Evolutionary conservation across 2,329 filamentous ascomycete species (phyloP).

Genomic region (Trichophyton verrucosum): DNA sequence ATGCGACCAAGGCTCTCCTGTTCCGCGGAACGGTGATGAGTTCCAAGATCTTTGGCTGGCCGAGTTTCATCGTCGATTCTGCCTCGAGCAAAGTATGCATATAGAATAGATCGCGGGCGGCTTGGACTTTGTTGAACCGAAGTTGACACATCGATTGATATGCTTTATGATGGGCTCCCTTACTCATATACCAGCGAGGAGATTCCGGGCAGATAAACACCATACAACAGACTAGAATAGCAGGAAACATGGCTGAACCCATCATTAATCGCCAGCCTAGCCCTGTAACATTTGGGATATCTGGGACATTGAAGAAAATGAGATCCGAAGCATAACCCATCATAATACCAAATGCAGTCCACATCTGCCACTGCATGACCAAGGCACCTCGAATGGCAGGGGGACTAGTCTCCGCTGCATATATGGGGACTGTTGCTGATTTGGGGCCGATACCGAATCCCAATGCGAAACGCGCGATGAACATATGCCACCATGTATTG

Average conservation of each 20-base stretch:
- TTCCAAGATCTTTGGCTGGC: slow-evolving; percentile 42
- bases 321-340: slow-evolving; percentile 49
- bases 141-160: slow-evolving; percentile 34
- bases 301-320: slow-evolving; percentile 46
- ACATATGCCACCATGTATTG: slow-evolving; percentile 58
- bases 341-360: slow-evolving; percentile 41
- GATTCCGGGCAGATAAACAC: slow-evolving; percentile 53
- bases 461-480: slow-evolving; percentile 58
- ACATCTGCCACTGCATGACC: slow-evolving; percentile 70
- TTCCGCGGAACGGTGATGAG: slow-evolving; percentile 50
- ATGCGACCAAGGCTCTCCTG: slow-evolving; percentile 48
- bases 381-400: slow-evolving; percentile 58
- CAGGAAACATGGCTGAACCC: slow-evolving; percentile 52
- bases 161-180: slow-evolving; percentile 31
- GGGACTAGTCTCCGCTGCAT: slow-evolving; percentile 61
- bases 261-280: slow-evolving; percentile 58
- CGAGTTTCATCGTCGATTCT: slow-evolving; percentile 43
- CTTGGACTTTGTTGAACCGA: slow-evolving; percentile 33
- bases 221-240: slow-evolving; percentile 44
- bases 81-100: slow-evolving; percentile 46
- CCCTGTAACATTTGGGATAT: slow-evolving; percentile 43
- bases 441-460: slow-evolving; percentile 70
- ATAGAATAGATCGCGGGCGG: slow-evolving; percentile 35
- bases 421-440: slow-evolving; percentile 62
- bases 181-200: slow-evolving; percentile 38